Evolutionary conservation across 192 early-diverging fungal species (phyloP).

Genomic region (Rhizoclosmatium sp.): DNA sequence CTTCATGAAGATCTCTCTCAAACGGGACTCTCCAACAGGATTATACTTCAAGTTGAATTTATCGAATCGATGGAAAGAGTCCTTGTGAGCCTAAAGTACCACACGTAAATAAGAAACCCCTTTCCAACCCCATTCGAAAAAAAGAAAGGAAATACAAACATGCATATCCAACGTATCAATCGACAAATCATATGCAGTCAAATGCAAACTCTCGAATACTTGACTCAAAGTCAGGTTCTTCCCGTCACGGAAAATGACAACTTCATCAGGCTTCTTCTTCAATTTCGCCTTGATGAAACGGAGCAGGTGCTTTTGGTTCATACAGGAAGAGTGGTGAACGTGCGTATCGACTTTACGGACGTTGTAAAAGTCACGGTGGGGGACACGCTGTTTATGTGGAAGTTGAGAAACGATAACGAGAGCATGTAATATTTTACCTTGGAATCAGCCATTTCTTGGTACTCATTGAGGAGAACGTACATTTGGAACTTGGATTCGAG

Average conservation of each 20-base stretch:
- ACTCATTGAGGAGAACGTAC: conserved; percentile 91
- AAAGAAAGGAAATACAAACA: conserved; percentile 43
- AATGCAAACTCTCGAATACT: conserved; percentile 89
- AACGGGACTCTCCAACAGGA: conserved; percentile 91
- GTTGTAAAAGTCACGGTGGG: conserved; percentile 97
- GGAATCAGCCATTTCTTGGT: conserved; percentile 90
- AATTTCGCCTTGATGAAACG: conserved; percentile 96
- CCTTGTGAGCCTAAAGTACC: conserved; percentile 76
- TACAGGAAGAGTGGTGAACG: conserved; percentile 90
- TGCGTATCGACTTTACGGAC: conserved; percentile 98
- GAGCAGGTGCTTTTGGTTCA: conserved; percentile 96
- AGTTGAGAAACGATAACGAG: not conserved
- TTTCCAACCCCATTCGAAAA: not conserved
- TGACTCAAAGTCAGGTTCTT: conserved; percentile 79
- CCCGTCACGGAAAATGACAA: conserved; percentile 87
- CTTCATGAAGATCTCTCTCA: conserved; percentile 96
- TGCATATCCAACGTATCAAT: conserved; percentile 98
- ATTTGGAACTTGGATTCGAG: conserved; percentile 94
- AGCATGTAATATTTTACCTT: conserved; percentile 61
- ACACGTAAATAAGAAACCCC: conserved; percentile 27
- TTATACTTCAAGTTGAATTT: conserved; percentile 98
- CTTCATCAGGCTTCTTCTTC: conserved; percentile 74
- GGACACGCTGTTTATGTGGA: conserved; percentile 63
- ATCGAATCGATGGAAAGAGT: conserved; percentile 95
- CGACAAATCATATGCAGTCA: conserved; percentile 92